phyloP scores from a whole-genome alignment of 192 early-diverging fungal species.

The Backusella macrospora region DNA sequence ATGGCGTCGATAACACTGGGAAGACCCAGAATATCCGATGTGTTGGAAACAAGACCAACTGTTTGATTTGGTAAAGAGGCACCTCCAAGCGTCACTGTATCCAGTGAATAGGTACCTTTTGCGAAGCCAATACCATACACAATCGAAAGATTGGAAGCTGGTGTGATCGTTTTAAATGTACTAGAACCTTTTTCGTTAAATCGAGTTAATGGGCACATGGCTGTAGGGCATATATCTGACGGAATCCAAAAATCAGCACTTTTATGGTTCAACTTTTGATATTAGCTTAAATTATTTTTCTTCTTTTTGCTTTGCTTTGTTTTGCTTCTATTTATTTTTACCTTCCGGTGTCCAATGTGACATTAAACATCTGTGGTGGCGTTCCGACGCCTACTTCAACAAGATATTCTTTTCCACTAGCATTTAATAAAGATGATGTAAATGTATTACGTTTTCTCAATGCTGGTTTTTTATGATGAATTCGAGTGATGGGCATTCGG shows the following conservation, averaged over 20 bases:
- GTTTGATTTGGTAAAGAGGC: constrained; percentile 17
- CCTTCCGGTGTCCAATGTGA: constrained; percentile 86
- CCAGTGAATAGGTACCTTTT: constrained; percentile 29
- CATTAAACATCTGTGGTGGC: constrained; percentile 88
- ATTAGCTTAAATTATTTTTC: not conserved
- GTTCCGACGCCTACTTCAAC: constrained; percentile 76
- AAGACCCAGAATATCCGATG: constrained; percentile 22
- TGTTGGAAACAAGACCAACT: constrained; percentile 33
- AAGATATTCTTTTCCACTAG: constrained; percentile 27
- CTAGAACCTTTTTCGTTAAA: constrained; percentile 29
- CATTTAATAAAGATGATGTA: constrained; percentile 21
- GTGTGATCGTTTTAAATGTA: constrained; percentile 21
- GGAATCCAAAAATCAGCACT: constrained; percentile 45
- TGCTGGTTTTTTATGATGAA: not conserved
- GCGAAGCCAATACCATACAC: constrained; percentile 38
- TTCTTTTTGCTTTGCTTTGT: not conserved
- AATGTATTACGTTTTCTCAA: not conserved
- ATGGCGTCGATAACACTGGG: not conserved
- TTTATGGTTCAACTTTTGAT: not conserved
- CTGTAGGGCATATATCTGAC: constrained; percentile 19
- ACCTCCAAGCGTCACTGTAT: constrained; percentile 32
- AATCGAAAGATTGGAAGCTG: constrained; percentile 21
- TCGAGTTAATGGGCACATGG: constrained; percentile 25
- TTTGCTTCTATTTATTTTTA: constrained; percentile 3
- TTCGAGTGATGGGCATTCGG: constrained; percentile 12